These are phyloP conservation scores for Lasiodiplodia sp. DNA, from an alignment of 2,329 filamentous ascomycete species.

Conservation along the genomic window DNA sequence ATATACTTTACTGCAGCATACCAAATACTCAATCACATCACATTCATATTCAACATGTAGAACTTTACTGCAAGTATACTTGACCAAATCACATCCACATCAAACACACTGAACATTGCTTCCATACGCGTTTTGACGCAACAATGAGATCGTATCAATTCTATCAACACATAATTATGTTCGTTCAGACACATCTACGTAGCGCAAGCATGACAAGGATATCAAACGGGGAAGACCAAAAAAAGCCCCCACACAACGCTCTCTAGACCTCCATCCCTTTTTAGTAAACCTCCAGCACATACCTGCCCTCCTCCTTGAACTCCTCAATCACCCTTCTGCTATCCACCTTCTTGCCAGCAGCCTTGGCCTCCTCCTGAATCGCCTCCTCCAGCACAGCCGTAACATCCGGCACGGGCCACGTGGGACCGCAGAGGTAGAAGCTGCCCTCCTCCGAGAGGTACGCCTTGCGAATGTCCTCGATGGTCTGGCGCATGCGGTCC, in stretches of 20 bases:
- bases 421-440: slow-evolving; percentile 97
- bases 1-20: no score
- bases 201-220: no score
- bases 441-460: slow-evolving; percentile 88
- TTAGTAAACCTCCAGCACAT: slow-evolving; percentile 98
- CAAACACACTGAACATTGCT: no score
- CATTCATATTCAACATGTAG: no score
- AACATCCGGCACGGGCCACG: slow-evolving; percentile 98
- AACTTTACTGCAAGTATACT: no score
- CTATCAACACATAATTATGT: no score
- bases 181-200: no score
- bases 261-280: not conserved
- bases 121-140: no score
- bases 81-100: no score
- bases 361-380: slow-evolving; percentile 73
- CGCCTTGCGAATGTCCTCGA: slow-evolving; percentile 81
- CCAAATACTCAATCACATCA: no score
- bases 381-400: slow-evolving; percentile 94
- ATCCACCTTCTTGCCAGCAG: slow-evolving; percentile 75
- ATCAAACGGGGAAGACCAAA: no score
- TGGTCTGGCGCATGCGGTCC: slow-evolving; percentile 91
- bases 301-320: slow-evolving; percentile 92
- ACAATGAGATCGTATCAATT: no score
- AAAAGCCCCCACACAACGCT: not conserved
- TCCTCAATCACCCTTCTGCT: slow-evolving; percentile 91